These are phyloP conservation scores for Pseudogymnoascus sp. DNA, from an alignment of 2,329 filamentous ascomycete species.

Conservation along the genomic window DNA sequence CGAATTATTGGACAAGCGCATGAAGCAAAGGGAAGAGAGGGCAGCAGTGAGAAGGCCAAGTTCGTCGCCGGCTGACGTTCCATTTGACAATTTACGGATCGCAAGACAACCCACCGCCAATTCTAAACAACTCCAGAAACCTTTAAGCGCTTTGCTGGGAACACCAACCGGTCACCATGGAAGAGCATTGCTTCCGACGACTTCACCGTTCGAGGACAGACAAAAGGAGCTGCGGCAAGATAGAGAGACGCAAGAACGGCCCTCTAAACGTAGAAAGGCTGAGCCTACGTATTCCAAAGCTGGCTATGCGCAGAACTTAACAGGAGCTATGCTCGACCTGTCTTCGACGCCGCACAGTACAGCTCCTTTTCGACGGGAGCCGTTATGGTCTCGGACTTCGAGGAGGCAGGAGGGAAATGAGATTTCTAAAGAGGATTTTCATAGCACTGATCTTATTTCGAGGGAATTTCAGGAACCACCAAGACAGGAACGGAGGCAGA, in stretches of 20 bases:
- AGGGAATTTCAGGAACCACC: conserved; percentile 29
- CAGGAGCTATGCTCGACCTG: conserved; percentile 42
- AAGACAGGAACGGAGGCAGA: conserved; percentile 20
- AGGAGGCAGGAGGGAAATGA: background rate
- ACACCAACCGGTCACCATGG: conserved; percentile 57
- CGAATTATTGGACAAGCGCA: conserved; percentile 63
- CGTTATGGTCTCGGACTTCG: conserved; percentile 3
- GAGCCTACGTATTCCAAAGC: conserved; percentile 18
- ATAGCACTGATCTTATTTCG: conserved; percentile 19
- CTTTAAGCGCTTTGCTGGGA: conserved; percentile 57
- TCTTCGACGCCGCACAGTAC: conserved; percentile 22
- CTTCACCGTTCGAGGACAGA: conserved; percentile 60
- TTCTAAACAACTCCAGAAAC: conserved; percentile 47
- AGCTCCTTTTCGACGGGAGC: background rate
- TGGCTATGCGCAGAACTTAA: conserved; percentile 45
- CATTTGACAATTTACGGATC: conserved; percentile 25
- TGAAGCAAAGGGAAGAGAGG: conserved; percentile 46
- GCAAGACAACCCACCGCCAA: conserved; percentile 32
- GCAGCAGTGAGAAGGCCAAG: conserved; percentile 30
- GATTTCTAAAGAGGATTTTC: background rate
- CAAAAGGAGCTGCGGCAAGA: conserved; percentile 23
- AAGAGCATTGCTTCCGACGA: conserved; percentile 47
- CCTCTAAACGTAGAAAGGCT: conserved; percentile 18
- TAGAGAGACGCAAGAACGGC: conserved; percentile 25
- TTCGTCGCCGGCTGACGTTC: conserved; percentile 25